phyloP scores from a whole-genome alignment of 345 rosid species.

The Arabidopsis suecica region DNA sequence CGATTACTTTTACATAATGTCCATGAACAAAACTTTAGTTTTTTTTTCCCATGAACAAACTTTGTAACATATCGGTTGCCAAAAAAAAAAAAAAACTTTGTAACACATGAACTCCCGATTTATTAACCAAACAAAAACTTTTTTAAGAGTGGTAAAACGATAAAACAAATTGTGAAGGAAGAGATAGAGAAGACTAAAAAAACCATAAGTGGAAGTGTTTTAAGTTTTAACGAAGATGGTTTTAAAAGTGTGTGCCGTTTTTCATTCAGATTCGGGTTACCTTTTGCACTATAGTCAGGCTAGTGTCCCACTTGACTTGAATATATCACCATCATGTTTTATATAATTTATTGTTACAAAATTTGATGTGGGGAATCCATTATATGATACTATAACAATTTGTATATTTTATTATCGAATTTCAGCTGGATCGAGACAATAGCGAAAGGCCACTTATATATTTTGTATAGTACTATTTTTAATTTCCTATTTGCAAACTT shows the following conservation, averaged over 20 bases:
- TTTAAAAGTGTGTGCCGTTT: slow-evolving; percentile 38
- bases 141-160: background rate
- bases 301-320: slow-evolving; percentile 36
- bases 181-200: slow-evolving; percentile 6
- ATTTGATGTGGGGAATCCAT: slow-evolving; percentile 26
- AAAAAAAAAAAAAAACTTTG: background rate
- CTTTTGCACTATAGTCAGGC: slow-evolving; percentile 26
- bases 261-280: slow-evolving; percentile 22
- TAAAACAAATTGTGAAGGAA: background rate
- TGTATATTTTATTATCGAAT: background rate
- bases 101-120: background rate
- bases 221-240: background rate
- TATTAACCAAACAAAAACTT: no score
- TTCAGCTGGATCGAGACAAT: slow-evolving; percentile 9
- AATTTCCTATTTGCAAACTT: background rate
- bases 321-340: background rate
- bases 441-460: slow-evolving; percentile 1
- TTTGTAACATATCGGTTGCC: no score
- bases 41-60: no score
- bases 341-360: background rate
- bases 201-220: slow-evolving; percentile 6
- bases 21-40: no score
- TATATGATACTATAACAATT: background rate
- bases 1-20: no score
- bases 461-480: background rate